Conservation (phyloP, 2,329 filamentous ascomycete genomes). For the Aspergillus awamori region DNA sequence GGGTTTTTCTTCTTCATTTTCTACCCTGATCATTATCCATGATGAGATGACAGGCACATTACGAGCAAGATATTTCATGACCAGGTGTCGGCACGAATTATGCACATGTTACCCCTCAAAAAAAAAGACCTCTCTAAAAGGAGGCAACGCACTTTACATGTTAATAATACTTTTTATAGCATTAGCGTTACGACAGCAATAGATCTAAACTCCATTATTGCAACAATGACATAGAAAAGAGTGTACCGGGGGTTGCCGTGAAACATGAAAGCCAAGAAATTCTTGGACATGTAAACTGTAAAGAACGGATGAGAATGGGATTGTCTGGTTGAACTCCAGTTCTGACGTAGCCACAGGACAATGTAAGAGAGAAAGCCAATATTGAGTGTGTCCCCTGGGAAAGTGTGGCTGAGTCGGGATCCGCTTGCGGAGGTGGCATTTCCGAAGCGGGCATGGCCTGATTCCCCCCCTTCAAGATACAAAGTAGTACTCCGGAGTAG, state of each 20-base stretch:
- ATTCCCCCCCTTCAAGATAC: too few species aligned
- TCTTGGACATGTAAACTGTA: too few species aligned
- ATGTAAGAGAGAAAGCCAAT: too few species aligned
- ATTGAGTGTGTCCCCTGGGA: not conserved
- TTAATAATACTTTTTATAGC: not conserved
- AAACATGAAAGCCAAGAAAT: too few species aligned
- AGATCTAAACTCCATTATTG: not conserved
- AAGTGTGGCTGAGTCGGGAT: not conserved
- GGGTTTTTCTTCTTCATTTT: conserved; percentile 1
- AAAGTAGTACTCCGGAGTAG: too few species aligned
- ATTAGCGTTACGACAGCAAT: conserved; percentile 1
- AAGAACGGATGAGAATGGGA: too few species aligned
- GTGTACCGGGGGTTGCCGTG: too few species aligned
- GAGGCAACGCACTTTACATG: not conserved
- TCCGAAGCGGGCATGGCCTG: not conserved
- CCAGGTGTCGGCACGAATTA: conserved; percentile 14
- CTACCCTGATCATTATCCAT: not conserved
- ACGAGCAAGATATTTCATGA: conserved; percentile 12
- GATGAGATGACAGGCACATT: conserved; percentile 5
- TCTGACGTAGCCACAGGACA: too few species aligned
- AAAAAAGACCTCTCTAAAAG: not conserved
- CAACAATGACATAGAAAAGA: not conserved
- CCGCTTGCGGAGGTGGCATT: conserved; percentile 3
- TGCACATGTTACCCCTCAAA: conserved; percentile 7
- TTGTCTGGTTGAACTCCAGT: too few species aligned